phyloP scores from a whole-genome alignment of 2,329 filamentous ascomycete species.

The Fusarium domesticum region DNA sequence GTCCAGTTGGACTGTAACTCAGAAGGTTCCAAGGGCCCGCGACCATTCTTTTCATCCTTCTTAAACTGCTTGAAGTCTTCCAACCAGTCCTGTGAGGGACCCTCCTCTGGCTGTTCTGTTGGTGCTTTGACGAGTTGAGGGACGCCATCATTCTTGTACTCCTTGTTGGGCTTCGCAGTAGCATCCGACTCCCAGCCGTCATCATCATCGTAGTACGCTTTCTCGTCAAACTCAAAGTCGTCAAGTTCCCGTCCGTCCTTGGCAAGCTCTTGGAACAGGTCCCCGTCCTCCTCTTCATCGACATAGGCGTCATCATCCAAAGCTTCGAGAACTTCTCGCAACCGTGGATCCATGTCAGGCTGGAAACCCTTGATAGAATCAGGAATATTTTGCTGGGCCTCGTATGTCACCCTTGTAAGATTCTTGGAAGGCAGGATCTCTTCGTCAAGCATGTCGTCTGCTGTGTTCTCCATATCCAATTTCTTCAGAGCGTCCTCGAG shows the following conservation, averaged over 20 bases:
- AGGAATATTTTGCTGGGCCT: slow-evolving; percentile 88
- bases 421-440: slow-evolving; percentile 79
- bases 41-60: slow-evolving; percentile 61
- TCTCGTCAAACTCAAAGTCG: slow-evolving; percentile 73
- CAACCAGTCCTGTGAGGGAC: slow-evolving; percentile 78
- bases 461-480: slow-evolving; percentile 53
- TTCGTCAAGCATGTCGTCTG: slow-evolving; percentile 63
- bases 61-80: slow-evolving; percentile 94
- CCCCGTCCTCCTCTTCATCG: slow-evolving; percentile 82
- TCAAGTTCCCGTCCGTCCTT: slow-evolving; percentile 70
- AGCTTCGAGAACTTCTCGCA: slow-evolving; percentile 88
- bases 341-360: slow-evolving; percentile 92
- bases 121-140: slow-evolving; percentile 48
- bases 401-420: slow-evolving; percentile 73
- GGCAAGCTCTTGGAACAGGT: slow-evolving; percentile 74
- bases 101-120: slow-evolving; percentile 54
- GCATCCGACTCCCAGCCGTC: slow-evolving; percentile 95
- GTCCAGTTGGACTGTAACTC: slow-evolving; percentile 70
- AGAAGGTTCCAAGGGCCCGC: slow-evolving; percentile 43
- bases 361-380: slow-evolving; percentile 92
- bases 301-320: slow-evolving; percentile 95
- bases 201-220: slow-evolving; percentile 54
- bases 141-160: slow-evolving; percentile 49
- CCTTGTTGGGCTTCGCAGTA: slow-evolving; percentile 72
- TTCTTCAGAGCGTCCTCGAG: slow-evolving; percentile 79